Evolutionary conservation across 331 rosid genomes (phyloP).

Genomic region (Telfairia occidentalis): DNA sequence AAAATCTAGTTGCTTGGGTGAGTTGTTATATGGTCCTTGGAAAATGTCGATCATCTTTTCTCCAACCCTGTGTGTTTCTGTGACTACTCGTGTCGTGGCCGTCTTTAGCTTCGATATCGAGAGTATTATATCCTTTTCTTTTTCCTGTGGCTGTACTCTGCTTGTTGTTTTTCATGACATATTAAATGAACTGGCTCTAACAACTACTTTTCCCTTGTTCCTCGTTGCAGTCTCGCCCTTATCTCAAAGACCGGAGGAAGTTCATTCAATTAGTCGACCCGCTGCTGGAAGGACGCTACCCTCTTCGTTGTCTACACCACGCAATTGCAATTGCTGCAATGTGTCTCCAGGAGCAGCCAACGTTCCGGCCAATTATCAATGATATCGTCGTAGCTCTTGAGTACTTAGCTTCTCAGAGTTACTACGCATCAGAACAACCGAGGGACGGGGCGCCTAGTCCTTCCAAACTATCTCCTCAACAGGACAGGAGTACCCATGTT

Average conservation of each 20-base stretch:
- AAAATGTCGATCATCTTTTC: not conserved
- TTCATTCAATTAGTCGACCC: conserved; percentile 66
- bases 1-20: conserved; percentile 77
- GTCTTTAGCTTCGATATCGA: not conserved
- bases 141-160: not conserved
- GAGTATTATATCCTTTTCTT: not conserved
- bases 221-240: conserved; percentile 42
- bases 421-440: conserved; percentile 21
- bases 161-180: not conserved
- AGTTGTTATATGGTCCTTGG: conserved; percentile 7
- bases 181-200: not conserved
- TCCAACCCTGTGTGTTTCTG: not conserved
- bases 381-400: conserved; percentile 87
- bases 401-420: conserved; percentile 55
- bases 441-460: conserved; percentile 24
- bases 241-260: conserved; percentile 57
- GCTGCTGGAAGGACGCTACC: conserved; percentile 48
- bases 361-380: conserved; percentile 60
- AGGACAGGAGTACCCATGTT: conserved; percentile 17
- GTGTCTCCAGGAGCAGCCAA: conserved; percentile 88
- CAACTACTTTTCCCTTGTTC: not conserved
- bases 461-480: conserved; percentile 20
- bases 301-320: conserved; percentile 67
- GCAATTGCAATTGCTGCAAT: conserved; percentile 79
- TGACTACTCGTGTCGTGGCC: not conserved